Evolutionary conservation across 225 moss, liverwort and hornwort species (phyloP), one percentile per base, ranked within the genome.

Genomic region (Marchantia paleacea): DNA sequence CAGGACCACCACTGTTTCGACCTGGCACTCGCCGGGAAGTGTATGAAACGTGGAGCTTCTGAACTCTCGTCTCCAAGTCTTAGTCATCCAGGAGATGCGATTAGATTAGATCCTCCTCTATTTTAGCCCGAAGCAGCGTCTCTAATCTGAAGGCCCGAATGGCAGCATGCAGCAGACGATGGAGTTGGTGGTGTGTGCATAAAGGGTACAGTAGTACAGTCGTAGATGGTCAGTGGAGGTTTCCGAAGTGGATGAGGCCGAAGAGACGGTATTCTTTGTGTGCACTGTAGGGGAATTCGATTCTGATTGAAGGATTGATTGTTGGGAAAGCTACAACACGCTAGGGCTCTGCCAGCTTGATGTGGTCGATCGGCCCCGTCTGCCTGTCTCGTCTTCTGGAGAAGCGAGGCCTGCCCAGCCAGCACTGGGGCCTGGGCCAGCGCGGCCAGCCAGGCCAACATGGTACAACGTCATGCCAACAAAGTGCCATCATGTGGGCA

Each of bases 381-480:
- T 31, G 13, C 15, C 64, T 64, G 69, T 69, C 69, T 13, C 31
- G 66, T 66, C 66, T 29, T 6, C 29, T 68, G 67, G 10, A 68
- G 67, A 68, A 26, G 30, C 2, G 67, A 68, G 29, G 14, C 11
- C 12, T 26, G 39, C 69, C 31, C 31, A 69, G 7, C 31, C 31
- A 39, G 39, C 57, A 57, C 13, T 57, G 13, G 14, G 13, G 57
- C 57, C 57, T 1, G 57, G 57, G 57, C 57, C 57, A 57, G 57
- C 39, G 31, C 10, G 69, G 31, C 69, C 69, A 31, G 15, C 69
- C 69, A 69, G 69, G 69, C 69, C 30, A 47, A 69, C 30, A 15
- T 16, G 39, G 31, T 69, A 69, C 69, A 47, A 31, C 67, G 67
- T 26, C 67, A 67, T 67, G 67, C 67, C 29, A 69, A 69, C 69